Evolutionary conservation across 148 eudicot species (phyloP), one percentile per base, ranked within the genome.

Genomic region (Chenopodium quinoa): DNA sequence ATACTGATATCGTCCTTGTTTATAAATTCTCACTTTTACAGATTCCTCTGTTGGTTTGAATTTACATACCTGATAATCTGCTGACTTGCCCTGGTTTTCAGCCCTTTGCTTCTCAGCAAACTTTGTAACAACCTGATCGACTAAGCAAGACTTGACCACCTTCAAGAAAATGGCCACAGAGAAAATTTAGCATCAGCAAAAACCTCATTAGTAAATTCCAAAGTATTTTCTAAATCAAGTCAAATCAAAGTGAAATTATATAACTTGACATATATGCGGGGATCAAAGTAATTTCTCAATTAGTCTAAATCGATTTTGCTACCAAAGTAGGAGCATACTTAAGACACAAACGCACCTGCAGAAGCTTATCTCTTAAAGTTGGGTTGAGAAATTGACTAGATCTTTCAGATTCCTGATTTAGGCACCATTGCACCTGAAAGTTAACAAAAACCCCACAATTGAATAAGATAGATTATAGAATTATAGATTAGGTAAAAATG

Each of bases 21-120:
- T 29, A 25, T 4, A 67, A 67, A 16, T 58, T 25, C 25, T 67
- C 71, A 12, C 27, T 67, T 17, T 58, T 13, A 48, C 62, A 19
- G 46, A 62, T 47, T 62, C 27, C 19, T 50, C 50, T 47, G 16
- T 29, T 32, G 13, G 12, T 23, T 2, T 23, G 22, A 10, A 46
- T n/a, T 75, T 48, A 31, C 23, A 17, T 85, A 85, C 87, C 87
- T 85, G 87, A 62, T 73, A 81, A 78, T 85, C 87, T 16, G 87
- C 60, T 81, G 84, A 78, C 76, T 79, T 67, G 75, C 75, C 82
- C 68, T 29, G 23, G 66, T 56, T 75, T 81, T 85, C 87, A 78
- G 84, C 87, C 81, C 32, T 75, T 31, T 81, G 70, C 78, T 81
- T 85, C 66, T 81, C 84, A 34, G 75, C 66, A 60, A 85, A 79